Evolutionary conservation across 495 filamentous ascomycete genomes (phyloP).

Genomic region (Trichoderma orchidacearum): DNA sequence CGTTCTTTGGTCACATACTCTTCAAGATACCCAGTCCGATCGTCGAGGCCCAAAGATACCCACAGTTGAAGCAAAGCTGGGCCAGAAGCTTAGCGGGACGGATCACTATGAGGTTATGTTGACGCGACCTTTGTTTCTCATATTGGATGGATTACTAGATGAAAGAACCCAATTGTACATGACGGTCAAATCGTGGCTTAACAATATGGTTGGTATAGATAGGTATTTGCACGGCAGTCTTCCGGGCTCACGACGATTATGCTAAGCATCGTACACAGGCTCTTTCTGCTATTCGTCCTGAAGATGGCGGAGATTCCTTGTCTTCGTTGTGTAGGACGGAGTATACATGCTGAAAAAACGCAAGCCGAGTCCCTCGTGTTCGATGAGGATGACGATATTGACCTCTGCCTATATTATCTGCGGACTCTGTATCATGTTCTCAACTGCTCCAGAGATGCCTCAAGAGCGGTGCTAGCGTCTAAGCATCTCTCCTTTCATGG

Average conservation of each 20-base stretch:
- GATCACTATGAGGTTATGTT: slow-evolving; percentile 56
- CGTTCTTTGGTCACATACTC: slow-evolving; percentile 67
- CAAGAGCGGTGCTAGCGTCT: slow-evolving; percentile 47
- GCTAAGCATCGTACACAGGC: slow-evolving; percentile 18
- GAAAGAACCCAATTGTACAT: slow-evolving; percentile 61
- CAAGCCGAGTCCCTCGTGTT: slow-evolving; percentile 13
- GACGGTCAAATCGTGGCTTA: slow-evolving; percentile 70
- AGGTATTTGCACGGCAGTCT: slow-evolving; percentile 27
- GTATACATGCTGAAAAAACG: slow-evolving; percentile 12
- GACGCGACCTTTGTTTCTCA: slow-evolving; percentile 65
- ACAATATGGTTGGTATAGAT: slow-evolving; percentile 53
- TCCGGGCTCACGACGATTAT: neutral
- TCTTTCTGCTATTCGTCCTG: slow-evolving; percentile 41
- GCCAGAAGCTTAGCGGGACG: slow-evolving; percentile 30
- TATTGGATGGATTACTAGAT: slow-evolving; percentile 67
- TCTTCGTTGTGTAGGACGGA: slow-evolving; percentile 17
- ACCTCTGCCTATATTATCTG: slow-evolving; percentile 66
- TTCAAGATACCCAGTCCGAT: slow-evolving; percentile 44
- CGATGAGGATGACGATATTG: slow-evolving; percentile 48
- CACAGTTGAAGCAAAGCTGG: slow-evolving; percentile 34
- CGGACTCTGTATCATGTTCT: slow-evolving; percentile 61
- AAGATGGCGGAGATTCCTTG: slow-evolving; percentile 42
- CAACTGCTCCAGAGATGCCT: slow-evolving; percentile 42
- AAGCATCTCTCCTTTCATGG: slow-evolving; percentile 24
- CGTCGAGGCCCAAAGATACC: slow-evolving; percentile 32